These are phyloP conservation scores for Cicer judaicum DNA, from an alignment of 306 rosid genomes.

Conservation along the genomic window DNA sequence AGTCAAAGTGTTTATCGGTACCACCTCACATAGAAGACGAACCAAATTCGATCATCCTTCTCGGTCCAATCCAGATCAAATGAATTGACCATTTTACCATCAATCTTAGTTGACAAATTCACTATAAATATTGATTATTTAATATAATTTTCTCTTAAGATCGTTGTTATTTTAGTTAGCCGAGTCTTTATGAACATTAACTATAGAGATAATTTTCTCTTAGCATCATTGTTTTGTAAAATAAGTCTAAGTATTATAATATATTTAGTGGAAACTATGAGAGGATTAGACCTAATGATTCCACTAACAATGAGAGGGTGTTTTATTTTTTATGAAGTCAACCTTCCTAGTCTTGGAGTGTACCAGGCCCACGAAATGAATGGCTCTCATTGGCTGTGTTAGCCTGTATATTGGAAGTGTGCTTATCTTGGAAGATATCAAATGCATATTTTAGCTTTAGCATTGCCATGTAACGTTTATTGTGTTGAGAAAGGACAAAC, in stretches of 20 bases:
- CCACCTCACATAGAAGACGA: no score
- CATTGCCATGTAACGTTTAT: slow-evolving; percentile 21
- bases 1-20: no score
- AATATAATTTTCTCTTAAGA: no score
- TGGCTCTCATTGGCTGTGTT: slow-evolving; percentile 13
- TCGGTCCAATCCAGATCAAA: no score
- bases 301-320: slow-evolving; percentile 4
- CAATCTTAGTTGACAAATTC: no score
- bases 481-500: slow-evolving; percentile 9
- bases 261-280: slow-evolving; percentile 29
- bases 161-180: no score
- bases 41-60: no score
- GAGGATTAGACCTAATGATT: not conserved
- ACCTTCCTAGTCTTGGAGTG: not conserved
- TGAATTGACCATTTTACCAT: no score
- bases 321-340: slow-evolving; percentile 9
- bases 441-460: not conserved
- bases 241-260: not conserved
- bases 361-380: slow-evolving; percentile 12
- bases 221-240: slow-evolving; percentile 16
- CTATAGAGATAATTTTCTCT: not conserved
- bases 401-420: not conserved
- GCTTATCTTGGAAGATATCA: not conserved
- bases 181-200: slow-evolving; percentile 29
- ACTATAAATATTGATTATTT: no score